Base-by-base conservation (phyloP, 805 yeast species). In the Cyberlindnera veronae region DNA sequence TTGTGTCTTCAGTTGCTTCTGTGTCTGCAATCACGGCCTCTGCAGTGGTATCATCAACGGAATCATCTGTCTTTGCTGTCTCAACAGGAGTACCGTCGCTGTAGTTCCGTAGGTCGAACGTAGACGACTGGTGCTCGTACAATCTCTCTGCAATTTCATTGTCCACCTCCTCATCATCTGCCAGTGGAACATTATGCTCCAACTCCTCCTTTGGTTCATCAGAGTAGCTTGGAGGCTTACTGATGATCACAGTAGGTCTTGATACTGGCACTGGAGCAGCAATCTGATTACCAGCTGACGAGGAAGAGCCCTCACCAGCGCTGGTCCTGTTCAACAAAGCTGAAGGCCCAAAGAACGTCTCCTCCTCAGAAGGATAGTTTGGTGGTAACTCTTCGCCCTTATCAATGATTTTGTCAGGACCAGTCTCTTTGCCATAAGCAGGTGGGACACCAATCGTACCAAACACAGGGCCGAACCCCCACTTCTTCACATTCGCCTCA, bases 401-500 rank as follows among this genome's bases (percentile, higher is more conserved):
- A 50, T 79, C 90, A 40, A 84, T 62, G 4, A 84, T 63, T 18
- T 73, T 67, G 50, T 83, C 88, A 14, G 58, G 58, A 21, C 60
- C 60, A 34, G 53, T 54, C 36, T 64, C 65, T 40, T 61, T 61
- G 3, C 73, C 74, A 48, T 68, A 69, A 3, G 71, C 61, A 6
- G 74, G 74, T 5, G 74, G 74, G 12, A 68, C 57, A 6, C 74
- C 74, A 45, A 69, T 68, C 3, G 64, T 67, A 5, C 74, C 74
- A 45, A 46, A 58, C 4, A 61, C 57, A 22, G 63, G 22, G 15
- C 52, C 95, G 60, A 81, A 83, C 10, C 89, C 89, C 86, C 91
- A 85, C 58, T 82, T 84, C 54, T 85, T 84, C 13, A 85, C 90
- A 59, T 85, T 85, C 0, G 83, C 95, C 56, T 85, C 95, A 35